phyloP scores from a whole-genome alignment of 2,329 filamentous ascomycete genomes.

The Cercospora brassicicola region DNA sequence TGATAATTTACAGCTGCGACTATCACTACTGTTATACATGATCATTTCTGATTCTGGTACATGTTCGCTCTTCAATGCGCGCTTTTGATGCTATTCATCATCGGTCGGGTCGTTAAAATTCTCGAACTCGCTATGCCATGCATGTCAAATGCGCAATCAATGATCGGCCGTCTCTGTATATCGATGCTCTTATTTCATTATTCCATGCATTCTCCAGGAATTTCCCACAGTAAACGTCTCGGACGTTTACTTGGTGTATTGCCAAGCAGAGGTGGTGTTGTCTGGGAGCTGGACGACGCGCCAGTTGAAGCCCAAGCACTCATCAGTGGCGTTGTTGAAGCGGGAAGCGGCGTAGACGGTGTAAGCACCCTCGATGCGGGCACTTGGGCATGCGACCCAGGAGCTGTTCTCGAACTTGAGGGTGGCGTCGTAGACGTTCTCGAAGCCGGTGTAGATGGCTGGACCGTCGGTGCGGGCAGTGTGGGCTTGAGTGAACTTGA shows the following conservation, averaged over 20 bases:
- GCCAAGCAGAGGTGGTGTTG: conserved; percentile 11
- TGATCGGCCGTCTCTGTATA: neutral
- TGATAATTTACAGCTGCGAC: neutral
- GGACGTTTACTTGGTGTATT: conserved; percentile 12
- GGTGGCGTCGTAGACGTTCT: conserved; percentile 6
- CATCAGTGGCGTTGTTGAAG: conserved; percentile 1
- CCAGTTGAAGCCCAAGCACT: conserved; percentile 14
- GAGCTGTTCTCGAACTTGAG: conserved; percentile 20
- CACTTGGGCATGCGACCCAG: conserved; percentile 16
- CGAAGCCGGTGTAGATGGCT: conserved; percentile 31
- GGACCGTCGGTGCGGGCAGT: conserved; percentile 27
- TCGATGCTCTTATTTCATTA: neutral
- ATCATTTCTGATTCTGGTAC: neutral
- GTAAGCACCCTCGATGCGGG: conserved; percentile 2
- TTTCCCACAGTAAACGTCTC: neutral
- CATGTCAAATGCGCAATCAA: neutral
- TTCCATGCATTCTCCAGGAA: neutral
- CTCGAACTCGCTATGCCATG: neutral
- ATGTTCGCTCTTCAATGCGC: neutral
- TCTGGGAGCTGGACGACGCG: neutral
- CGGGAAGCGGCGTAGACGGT: conserved; percentile 11
- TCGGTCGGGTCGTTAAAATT: neutral
- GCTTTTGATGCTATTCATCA: neutral
- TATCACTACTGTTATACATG: neutral
- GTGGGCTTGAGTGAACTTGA: conserved; percentile 36